Evolutionary conservation across 371 early-diverging fungal species (phyloP), one percentile per base, ranked within the genome.

Genomic region (Capniomyces stellatus): DNA sequence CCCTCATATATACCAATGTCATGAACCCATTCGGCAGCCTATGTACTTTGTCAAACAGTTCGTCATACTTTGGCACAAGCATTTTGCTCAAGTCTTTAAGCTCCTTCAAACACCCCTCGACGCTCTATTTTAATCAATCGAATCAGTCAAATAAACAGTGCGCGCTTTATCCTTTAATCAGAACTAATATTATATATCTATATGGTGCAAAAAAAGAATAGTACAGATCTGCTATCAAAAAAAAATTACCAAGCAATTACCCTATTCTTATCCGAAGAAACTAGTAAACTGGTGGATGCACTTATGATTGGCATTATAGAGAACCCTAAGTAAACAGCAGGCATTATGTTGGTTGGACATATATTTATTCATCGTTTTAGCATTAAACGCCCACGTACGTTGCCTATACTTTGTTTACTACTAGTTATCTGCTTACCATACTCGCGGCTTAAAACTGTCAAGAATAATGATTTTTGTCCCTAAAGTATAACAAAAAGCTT

Each of bases 21-120:
- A 76, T 73, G 63, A 83, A 73, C 13, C 89, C 89, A 28, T 76
- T 79, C 0, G 86, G 85, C 19, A 85, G 66, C 10, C 72, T 71
- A 59, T 77, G 77, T 43, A 87, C 75, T 44, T 76, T 75, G 54
- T 78, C 76, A 59, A 88, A 84, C 24, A 88, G 76, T 51, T 63
- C 64, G 44, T 69, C 67, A 64, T 82, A 79, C 2, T 62, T 63
- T 0, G 87, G 86, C 0, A 70, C 70, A 21, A 87, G 60, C n/a
- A 71, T 62, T 28, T 77, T 70, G 15, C 77, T 74, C 19, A 88
- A 63, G 35, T 15, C 15, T 15, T 35, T 35, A 10, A 35, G 15
- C 15, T 35, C 35, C 35, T 35, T 35, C 10, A 35, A 6, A 35
- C 35, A 35, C 15, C 35, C 35, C 15, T 35, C 35, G 6, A 35